A percentile compares a stretch with the other conserved stretches of the same genome.
phyloP scores from a whole-genome alignment of 2,329 filamentous ascomycete genomes.

The Penicillium griseofulvum region DNA sequence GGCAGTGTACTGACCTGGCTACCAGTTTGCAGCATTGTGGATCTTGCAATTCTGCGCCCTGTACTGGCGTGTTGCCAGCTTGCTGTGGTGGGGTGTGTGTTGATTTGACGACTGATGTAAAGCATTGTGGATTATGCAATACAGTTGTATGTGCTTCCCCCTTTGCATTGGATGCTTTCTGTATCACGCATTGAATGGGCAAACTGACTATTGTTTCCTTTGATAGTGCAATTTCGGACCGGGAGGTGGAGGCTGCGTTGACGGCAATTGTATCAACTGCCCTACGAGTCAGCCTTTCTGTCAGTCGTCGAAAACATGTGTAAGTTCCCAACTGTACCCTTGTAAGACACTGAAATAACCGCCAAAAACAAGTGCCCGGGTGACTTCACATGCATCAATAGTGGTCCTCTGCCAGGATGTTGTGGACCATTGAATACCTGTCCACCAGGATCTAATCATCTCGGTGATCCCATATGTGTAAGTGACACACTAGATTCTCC shows the following conservation, averaged over 20 bases:
- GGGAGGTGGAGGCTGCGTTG: conserved; percentile 16
- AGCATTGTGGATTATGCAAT: conserved; percentile 15
- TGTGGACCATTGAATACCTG: conserved; percentile 13
- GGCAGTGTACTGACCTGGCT: conserved; percentile 3
- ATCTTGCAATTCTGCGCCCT: conserved; percentile 8
- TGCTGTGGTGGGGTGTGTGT: conserved; percentile 15
- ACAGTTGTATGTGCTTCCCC: not conserved
- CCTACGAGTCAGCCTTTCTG: conserved; percentile 12
- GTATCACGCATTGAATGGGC: not conserved
- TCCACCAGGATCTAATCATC: conserved; percentile 12
- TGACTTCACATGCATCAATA: conserved; percentile 12
- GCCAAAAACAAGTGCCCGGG: conserved; percentile 8
- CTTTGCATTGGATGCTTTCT: not conserved
- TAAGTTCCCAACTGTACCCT: conserved; percentile 1
- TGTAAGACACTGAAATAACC: not conserved
- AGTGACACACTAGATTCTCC: not conserved
- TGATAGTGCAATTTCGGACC: conserved; percentile 10
- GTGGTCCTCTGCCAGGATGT: conserved; percentile 15
- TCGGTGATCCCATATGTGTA: conserved; percentile 17
- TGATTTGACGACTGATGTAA: conserved; percentile 9
- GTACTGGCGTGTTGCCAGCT: conserved; percentile 7
- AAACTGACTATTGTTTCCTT: not conserved
- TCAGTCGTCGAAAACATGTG: conserved; percentile 13
- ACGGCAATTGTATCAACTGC: conserved; percentile 10
- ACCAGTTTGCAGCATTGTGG: conserved; percentile 14